A percentile compares a stretch with the other conserved stretches of the same genome.
Conservation (phyloP, 2,329 filamentous ascomycete genomes). For the Fusarium sp. region DNA sequence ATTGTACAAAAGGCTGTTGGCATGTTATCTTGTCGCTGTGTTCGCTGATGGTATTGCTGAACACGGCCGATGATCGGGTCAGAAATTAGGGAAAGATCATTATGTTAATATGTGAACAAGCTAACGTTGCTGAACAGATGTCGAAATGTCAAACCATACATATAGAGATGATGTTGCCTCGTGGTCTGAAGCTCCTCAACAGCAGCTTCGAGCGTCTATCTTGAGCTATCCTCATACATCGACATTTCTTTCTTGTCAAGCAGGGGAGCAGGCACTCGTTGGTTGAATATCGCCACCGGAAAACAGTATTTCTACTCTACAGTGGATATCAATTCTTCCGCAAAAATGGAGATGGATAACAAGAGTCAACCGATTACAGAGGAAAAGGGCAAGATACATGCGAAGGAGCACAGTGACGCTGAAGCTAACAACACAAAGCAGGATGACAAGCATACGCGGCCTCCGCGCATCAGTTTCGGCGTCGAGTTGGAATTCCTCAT, state of each 20-base stretch:
- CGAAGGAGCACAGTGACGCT: background rate
- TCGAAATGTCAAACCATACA: background rate
- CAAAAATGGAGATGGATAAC: background rate
- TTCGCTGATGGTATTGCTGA: background rate
- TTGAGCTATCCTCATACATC: background rate
- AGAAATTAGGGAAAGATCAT: background rate
- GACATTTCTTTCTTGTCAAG: background rate
- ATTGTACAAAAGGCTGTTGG: background rate
- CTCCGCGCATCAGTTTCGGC: conserved; percentile 40
- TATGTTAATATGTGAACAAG: background rate
- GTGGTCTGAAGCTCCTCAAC: background rate
- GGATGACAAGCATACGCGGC: conserved; percentile 28
- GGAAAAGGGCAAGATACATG: background rate
- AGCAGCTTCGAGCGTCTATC: background rate
- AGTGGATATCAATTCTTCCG: background rate
- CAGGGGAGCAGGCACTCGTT: conserved; percentile 10
- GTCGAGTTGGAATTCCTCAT: conserved; percentile 41
- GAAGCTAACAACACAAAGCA: background rate
- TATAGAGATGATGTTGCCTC: background rate
- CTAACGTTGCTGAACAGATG: background rate
- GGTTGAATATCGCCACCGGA: background rate
- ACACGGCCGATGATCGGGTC: background rate
- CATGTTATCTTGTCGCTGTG: background rate
- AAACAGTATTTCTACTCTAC: background rate
- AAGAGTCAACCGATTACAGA: background rate